Evolutionary conservation across 768 basidiomycete species (phyloP), one percentile per base, ranked within the genome.

Genomic region (Amyloporia xantha): DNA sequence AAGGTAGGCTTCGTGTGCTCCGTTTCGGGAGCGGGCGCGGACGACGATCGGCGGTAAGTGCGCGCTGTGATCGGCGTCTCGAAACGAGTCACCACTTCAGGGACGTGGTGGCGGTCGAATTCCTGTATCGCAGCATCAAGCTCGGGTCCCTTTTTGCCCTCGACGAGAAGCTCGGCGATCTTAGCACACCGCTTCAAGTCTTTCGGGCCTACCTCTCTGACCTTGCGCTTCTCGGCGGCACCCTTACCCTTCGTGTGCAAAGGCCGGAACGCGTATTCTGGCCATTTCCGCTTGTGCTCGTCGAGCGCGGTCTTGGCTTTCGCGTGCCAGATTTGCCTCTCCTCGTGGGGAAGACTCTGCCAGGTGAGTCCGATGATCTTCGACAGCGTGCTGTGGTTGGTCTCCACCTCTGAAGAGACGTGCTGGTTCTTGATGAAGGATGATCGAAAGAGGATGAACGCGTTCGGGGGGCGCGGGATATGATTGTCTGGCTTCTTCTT

Each of bases 331-430:
- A 84, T 67, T 65, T 84, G 76, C 9, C 84, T 78, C 62, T 91
- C 84, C n/a, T 79, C 78, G 50, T 82, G 74, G 1, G 85, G 78
- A 51, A 91, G 76, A 49, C 77, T 83, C 66, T 86, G 80, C 88
- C 87, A 91, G 26, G 86, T 86, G 52, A 87, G 70, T 20, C 87
- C 87, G 51, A 89, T 86, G 60, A 88, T 90, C 76, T 87, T 89
- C 12, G 86, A 88, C 15, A 90, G 71, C 3, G 87, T 88, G 57
- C 82, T 84, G 68, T 88, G 87, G 62, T 85, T 88, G 25, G 84
- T 85, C 71, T 90, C 87, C 51, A 89, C 81, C 44, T 76, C 79
- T 6, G 82, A 78, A 7, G 85, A 81, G 54, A 90, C 85, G 56
- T 84, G 84, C 57, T 86, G 82, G 56, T 71, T 76, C 68, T 85